Evolutionary conservation across 1,139 yeast genomes (phyloP).

Genomic region (Taiozyma sp.): DNA sequence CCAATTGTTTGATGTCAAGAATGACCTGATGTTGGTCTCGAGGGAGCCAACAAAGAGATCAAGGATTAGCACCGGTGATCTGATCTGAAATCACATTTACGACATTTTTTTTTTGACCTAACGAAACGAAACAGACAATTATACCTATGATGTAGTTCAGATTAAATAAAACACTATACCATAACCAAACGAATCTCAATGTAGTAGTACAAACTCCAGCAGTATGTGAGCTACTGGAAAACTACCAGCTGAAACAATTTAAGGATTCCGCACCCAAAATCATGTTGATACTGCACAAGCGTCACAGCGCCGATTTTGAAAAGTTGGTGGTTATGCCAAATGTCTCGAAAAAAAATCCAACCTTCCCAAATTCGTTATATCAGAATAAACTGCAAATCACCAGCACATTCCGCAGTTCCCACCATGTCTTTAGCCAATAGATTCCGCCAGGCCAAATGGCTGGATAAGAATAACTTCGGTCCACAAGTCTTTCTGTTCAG

Average conservation of each 20-base stretch:
- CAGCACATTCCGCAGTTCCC: neutral
- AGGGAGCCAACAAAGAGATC: neutral
- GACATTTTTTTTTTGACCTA: neutral
- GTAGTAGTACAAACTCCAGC: too few species aligned
- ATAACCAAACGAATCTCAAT: too few species aligned
- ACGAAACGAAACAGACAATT: neutral
- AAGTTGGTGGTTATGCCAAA: neutral
- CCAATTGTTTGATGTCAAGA: neutral
- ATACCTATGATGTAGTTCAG: neutral
- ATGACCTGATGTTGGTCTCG: neutral
- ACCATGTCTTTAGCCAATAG: conserved; percentile 21
- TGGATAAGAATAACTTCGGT: conserved; percentile 48
- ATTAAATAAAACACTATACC: too few species aligned
- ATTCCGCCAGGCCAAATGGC: conserved; percentile 43
- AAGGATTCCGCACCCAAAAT: too few species aligned
- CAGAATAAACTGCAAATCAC: neutral
- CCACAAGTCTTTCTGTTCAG: conserved; percentile 83
- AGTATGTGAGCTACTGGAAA: too few species aligned
- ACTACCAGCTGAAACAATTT: too few species aligned
- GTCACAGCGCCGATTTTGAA: neutral
- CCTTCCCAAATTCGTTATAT: neutral
- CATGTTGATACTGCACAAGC: neutral
- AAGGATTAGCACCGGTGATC: neutral
- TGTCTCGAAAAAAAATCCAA: neutral
- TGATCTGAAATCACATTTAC: neutral